These are phyloP conservation scores for Lepiota venenata DNA, from an alignment of 768 basidiomycete genomes.

Conservation along the genomic window DNA sequence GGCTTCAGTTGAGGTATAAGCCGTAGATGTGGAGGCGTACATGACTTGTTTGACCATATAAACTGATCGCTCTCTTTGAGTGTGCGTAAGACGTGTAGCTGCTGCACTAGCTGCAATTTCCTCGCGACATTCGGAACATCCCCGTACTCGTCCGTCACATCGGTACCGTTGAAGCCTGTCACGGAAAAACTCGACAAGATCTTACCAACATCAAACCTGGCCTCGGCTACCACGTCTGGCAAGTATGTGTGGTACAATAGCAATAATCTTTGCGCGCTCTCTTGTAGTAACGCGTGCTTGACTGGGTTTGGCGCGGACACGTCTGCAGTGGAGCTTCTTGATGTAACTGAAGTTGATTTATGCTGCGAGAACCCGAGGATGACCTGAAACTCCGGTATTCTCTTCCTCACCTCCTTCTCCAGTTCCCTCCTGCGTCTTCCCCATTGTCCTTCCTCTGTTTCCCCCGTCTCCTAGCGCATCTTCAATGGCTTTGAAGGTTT, in stretches of 20 bases:
- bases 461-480: slow-evolving; percentile 56
- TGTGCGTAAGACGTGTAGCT: slow-evolving; percentile 75
- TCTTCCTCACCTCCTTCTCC: slow-evolving; percentile 68
- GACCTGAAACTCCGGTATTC: slow-evolving; percentile 86
- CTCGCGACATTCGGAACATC: slow-evolving; percentile 16
- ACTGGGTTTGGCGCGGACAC: slow-evolving; percentile 24
- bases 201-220: slow-evolving; percentile 85
- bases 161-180: slow-evolving; percentile 1
- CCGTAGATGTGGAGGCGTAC: slow-evolving; percentile 34
- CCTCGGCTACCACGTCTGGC: slow-evolving; percentile 71
- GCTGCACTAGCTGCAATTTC: slow-evolving; percentile 46
- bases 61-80: slow-evolving; percentile 80
- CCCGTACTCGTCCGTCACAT: slow-evolving; percentile 21
- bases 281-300: slow-evolving; percentile 63
- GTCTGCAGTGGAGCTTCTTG: neutral
- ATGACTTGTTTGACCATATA: slow-evolving; percentile 69
- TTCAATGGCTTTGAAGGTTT: slow-evolving; percentile 45
- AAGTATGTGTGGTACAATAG: slow-evolving; percentile 83
- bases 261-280: slow-evolving; percentile 76
- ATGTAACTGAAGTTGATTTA: slow-evolving; percentile 22
- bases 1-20: neutral
- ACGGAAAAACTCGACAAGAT: slow-evolving; percentile 49
- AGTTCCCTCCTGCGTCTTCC: slow-evolving; percentile 58
- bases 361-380: slow-evolving; percentile 80
- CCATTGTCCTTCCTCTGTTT: slow-evolving; percentile 69